A percentile compares a stretch with the other conserved stretches of the same genome.
Evolutionary conservation across 148 eudicot species (phyloP).

Genomic region (Agrostemma githago): DNA sequence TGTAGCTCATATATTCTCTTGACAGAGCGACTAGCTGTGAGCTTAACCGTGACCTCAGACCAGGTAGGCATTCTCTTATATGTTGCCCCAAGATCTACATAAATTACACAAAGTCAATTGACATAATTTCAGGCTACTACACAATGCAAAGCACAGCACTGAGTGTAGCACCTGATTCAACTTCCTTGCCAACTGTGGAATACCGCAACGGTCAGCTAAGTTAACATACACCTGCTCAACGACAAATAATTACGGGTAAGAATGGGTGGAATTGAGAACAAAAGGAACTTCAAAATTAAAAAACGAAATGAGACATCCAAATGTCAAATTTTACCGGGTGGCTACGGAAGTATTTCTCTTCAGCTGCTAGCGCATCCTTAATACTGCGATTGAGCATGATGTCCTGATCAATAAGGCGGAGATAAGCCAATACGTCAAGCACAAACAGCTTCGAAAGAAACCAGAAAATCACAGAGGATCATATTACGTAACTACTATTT

Average conservation of each 20-base stretch:
- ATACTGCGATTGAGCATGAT: slow-evolving; percentile 65
- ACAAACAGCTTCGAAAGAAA: not conserved
- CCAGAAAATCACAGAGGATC: slow-evolving; percentile 5
- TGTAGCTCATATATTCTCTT: slow-evolving; percentile 91
- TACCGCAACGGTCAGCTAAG: slow-evolving; percentile 81
- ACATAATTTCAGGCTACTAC: slow-evolving; percentile 5
- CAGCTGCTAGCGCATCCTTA: slow-evolving; percentile 87
- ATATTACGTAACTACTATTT: not conserved
- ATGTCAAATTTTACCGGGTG: slow-evolving; percentile 60
- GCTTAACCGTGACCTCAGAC: slow-evolving; percentile 77
- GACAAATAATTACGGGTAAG: not conserved
- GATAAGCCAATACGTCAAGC: slow-evolving; percentile 6
- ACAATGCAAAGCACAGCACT: slow-evolving; percentile 18
- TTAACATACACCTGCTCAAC: slow-evolving; percentile 61
- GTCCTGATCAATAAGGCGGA: slow-evolving; percentile 48
- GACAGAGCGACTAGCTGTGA: slow-evolving; percentile 66
- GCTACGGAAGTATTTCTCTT: slow-evolving; percentile 87
- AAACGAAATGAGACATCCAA: not conserved
- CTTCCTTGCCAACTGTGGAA: slow-evolving; percentile 86
- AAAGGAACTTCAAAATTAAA: slow-evolving; percentile 5
- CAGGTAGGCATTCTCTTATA: slow-evolving; percentile 82
- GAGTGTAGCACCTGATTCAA: slow-evolving; percentile 71
- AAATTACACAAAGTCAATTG: slow-evolving; percentile 11
- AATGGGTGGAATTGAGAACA: slow-evolving; percentile 2
- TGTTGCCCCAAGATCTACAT: slow-evolving; percentile 88